Base-by-base conservation (phyloP, 2,329 filamentous ascomycete genomes). In the Lachnellula willkommii region DNA sequence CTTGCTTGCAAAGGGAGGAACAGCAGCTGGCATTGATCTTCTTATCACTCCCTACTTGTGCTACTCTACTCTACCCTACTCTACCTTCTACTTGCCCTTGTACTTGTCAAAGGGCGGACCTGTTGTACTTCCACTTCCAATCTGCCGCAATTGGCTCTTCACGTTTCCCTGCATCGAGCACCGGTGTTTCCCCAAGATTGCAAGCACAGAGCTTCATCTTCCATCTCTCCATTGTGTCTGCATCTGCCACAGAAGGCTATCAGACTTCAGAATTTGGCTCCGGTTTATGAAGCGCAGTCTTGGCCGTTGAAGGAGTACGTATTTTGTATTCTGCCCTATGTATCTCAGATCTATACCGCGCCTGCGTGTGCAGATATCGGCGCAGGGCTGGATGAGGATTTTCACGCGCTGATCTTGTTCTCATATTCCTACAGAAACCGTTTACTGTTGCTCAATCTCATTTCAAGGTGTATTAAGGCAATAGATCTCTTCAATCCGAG, bases 201-300 rank as follows among this genome's bases (percentile, higher is more conserved):
- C 72, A 79, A 82, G 81, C 79, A 84, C 73, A 83, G 81, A 84
- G 81, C 81, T 83, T 82, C 80, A 74, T 84, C 80, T 82, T 68
- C 60, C 60, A 60, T 78, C 72, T 78, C 72, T 71, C 66, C 68
- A 73, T 73, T 74, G 58, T 65, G 53, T 69, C 67, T 69, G 65
- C 60, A 66, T 66, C 61, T 61, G 62, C 65, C 64, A 60, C 64
- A 66, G 63, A 67, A 67, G 63, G 64, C 64, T 60, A 59, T 66
- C 66, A 65, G 64, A 68, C 60, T 66, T 66, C 66, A 64, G 63
- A 68, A 60, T 66, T 60, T 66, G 60, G 65, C 46, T 62, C 62
- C 62, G 62, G 59, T 69, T 66, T 53, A 67, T 66, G 58, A 60
- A 58, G 56, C 54, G 57, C 47, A 55, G 52, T 62, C 56, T 58